Conservation (phyloP, 257 asterid genomes). For the Petunia secreta region DNA sequence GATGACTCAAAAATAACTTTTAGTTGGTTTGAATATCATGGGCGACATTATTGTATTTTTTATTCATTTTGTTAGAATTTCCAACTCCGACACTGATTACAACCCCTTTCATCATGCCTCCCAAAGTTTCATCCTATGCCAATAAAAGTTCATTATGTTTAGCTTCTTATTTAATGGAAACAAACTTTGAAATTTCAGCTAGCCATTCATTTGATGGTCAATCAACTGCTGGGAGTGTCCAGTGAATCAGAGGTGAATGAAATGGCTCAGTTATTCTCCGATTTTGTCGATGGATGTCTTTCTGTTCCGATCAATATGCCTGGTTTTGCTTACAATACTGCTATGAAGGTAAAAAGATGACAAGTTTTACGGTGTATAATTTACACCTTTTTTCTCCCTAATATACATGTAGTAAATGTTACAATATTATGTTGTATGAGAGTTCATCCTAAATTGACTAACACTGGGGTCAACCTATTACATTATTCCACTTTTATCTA, state of each 20-base stretch:
- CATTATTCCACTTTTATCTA: too few relatives aligned
- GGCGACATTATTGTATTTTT: too few relatives aligned
- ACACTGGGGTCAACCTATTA: too few relatives aligned
- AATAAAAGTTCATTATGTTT: background rate
- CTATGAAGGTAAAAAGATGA: conserved; percentile 74
- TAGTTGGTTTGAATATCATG: too few relatives aligned
- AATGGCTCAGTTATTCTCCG: conserved; percentile 76
- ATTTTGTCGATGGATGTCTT: conserved; percentile 92
- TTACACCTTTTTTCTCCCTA: too few relatives aligned
- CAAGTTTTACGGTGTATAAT: background rate
- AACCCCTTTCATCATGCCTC: background rate
- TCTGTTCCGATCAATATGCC: conserved; percentile 80
- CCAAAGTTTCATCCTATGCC: too few relatives aligned
- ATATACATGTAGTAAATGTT: too few relatives aligned
- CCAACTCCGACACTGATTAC: background rate
- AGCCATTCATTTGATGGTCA: conserved; percentile 90
- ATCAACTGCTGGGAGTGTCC: conserved; percentile 84
- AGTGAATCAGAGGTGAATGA: conserved; percentile 80
- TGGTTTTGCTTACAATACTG: conserved; percentile 84
- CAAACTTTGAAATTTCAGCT: conserved; percentile 41
- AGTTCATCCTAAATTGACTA: too few relatives aligned
- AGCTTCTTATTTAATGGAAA: background rate
- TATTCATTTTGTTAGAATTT: too few relatives aligned
- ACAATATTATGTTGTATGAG: too few relatives aligned
- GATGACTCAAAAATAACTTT: too few relatives aligned